Evolutionary conservation across 2,329 filamentous ascomycete genomes (phyloP).

Genomic region (Colletotrichum tofieldiae): DNA sequence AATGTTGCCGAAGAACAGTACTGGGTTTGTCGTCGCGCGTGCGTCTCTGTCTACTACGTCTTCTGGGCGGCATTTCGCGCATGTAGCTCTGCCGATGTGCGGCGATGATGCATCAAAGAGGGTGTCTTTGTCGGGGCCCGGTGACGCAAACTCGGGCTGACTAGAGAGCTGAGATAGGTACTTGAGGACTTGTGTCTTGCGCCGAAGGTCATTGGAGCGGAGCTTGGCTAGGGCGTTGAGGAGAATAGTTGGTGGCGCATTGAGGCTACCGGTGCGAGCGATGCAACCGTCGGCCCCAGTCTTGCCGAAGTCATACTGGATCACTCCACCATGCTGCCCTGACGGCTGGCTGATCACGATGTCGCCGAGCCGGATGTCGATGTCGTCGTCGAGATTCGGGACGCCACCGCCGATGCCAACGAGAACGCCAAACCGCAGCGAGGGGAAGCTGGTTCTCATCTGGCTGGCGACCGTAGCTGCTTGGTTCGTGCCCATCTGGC

Average conservation of each 20-base stretch:
- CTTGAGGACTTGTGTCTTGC: conserved; percentile 25
- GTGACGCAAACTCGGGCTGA: conserved; percentile 31
- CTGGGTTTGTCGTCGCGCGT: neutral
- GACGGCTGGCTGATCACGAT: conserved; percentile 37
- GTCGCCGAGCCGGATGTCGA: conserved; percentile 43
- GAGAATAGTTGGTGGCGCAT: conserved; percentile 28
- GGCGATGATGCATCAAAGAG: conserved; percentile 34
- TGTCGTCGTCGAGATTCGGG: conserved; percentile 22
- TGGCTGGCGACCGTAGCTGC: conserved; percentile 46
- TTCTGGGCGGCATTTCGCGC: conserved; percentile 20
- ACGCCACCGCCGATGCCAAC: conserved; percentile 49
- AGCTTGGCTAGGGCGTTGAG: conserved; percentile 35
- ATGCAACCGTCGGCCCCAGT: too few relatives aligned
- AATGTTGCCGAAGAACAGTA: too few relatives aligned
- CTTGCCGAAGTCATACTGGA: conserved; percentile 43
- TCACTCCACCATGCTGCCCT: conserved; percentile 24
- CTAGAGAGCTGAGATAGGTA: conserved; percentile 33
- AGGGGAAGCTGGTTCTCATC: conserved; percentile 48
- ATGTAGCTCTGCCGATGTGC: conserved; percentile 34
- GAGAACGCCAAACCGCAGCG: conserved; percentile 35
- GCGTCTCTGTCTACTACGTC: conserved; percentile 21
- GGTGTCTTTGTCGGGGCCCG: conserved; percentile 34
- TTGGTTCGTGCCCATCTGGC: conserved; percentile 34
- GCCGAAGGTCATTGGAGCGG: conserved; percentile 19
- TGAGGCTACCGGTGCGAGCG: conserved; percentile 37